Percentiles rank a stretch among this genome's conserved stretches.
phyloP scores from a whole-genome alignment of 352 stramenopile genomes.

The Pythium vanterpoolii region DNA sequence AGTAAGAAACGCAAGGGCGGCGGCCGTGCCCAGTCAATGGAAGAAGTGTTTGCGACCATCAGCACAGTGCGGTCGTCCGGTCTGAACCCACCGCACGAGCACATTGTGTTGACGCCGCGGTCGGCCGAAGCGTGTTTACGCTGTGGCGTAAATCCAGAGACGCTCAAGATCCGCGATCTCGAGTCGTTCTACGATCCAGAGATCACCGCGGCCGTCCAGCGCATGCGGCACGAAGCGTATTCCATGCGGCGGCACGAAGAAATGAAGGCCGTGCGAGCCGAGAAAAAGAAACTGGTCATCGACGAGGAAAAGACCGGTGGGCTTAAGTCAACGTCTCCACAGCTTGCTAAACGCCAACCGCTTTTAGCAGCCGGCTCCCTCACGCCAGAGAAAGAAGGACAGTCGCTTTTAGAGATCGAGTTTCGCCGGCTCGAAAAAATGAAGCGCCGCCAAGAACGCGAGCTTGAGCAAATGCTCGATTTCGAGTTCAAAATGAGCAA shows the following conservation, averaged over 20 bases:
- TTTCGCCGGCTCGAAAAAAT: constrained; percentile 72
- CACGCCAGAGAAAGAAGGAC: constrained; percentile 21
- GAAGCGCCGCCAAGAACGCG: constrained; percentile 65
- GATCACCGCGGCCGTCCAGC: constrained; percentile 80
- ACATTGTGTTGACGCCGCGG: constrained; percentile 84
- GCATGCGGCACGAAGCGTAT: constrained; percentile 91
- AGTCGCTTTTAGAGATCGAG: constrained; percentile 65
- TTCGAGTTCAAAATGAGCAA: constrained; percentile 91
- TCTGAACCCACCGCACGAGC: constrained; percentile 62
- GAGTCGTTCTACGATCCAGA: constrained; percentile 89
- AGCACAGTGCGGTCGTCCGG: constrained; percentile 66
- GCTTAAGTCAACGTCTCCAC: constrained; percentile 7
- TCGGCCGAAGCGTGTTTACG: constrained; percentile 89
- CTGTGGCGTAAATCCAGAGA: constrained; percentile 90
- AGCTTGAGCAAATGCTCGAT: constrained; percentile 90
- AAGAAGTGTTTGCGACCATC: constrained; percentile 76
- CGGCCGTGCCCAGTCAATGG: constrained; percentile 56
- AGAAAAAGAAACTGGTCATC: constrained; percentile 75
- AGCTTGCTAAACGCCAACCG: not conserved
- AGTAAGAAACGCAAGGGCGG: constrained; percentile 57
- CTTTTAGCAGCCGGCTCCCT: constrained; percentile 4
- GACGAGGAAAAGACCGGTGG: constrained; percentile 28
- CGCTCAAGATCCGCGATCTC: constrained; percentile 89
- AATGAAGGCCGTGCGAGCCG: constrained; percentile 81
- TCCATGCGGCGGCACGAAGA: constrained; percentile 89